phyloP scores from a whole-genome alignment of 257 asterid species.

The Asclepias syriaca region DNA sequence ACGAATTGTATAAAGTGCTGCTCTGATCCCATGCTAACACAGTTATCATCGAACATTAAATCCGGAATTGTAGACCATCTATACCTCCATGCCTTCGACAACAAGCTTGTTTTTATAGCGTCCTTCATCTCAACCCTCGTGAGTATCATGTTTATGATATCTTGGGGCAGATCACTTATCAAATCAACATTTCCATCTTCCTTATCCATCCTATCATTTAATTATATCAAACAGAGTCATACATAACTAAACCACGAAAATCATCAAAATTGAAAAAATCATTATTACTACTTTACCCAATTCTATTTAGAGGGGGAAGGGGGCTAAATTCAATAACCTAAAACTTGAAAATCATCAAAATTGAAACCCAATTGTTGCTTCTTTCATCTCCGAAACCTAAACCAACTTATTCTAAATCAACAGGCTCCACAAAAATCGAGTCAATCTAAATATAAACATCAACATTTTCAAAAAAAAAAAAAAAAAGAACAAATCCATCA shows the following conservation, averaged over 20 bases:
- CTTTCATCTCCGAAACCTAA: background rate
- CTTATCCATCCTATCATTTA: constrained; percentile 40
- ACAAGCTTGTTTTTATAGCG: constrained; percentile 64
- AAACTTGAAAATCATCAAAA: background rate
- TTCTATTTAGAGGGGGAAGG: background rate
- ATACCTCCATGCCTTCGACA: constrained; percentile 77
- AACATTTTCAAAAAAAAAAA: background rate
- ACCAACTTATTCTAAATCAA: constrained; percentile 2
- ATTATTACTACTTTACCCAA: background rate
- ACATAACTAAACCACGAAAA: too few relatives aligned
- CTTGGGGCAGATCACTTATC: constrained; percentile 78
- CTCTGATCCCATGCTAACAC: constrained; percentile 37
- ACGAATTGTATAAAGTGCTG: constrained; percentile 49
- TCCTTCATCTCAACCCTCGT: constrained; percentile 65
- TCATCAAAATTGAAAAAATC: too few relatives aligned
- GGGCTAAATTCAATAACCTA: background rate
- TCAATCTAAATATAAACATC: background rate
- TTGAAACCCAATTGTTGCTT: background rate
- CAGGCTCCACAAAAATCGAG: background rate
- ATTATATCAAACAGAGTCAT: constrained; percentile 1
- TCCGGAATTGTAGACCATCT: constrained; percentile 71
- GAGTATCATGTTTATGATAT: constrained; percentile 70
- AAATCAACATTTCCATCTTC: constrained; percentile 39
- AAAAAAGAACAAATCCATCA: background rate
- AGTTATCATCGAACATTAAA: constrained; percentile 62